Conservation (phyloP, 441 rosid genomes). For the Populus tomentosa region DNA sequence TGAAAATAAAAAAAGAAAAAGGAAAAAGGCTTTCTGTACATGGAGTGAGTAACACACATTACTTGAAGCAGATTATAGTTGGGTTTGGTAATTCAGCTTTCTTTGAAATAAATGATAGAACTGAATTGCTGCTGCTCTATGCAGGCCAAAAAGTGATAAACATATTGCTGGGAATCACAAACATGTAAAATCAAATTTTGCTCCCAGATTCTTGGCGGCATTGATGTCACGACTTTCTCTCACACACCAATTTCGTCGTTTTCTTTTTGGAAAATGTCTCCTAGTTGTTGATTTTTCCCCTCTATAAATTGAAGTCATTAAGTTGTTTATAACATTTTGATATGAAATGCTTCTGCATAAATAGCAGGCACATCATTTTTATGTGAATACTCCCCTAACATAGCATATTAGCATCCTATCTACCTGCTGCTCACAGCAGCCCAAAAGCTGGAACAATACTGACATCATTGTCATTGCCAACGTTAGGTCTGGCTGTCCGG, state of each 20-base stretch:
- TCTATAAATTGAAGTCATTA: not conserved
- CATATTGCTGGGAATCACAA: not conserved
- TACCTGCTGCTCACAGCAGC: too few relatives aligned
- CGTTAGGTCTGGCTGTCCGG: not conserved
- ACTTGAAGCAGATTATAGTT: too few relatives aligned
- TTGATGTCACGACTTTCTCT: not conserved
- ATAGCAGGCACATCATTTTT: not conserved
- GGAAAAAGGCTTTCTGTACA: not conserved
- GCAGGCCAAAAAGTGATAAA: conserved; percentile 33
- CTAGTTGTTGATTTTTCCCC: not conserved
- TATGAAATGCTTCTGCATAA: not conserved
- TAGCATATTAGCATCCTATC: not conserved
- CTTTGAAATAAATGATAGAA: not conserved
- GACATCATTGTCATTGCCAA: not conserved
- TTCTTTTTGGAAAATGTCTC: not conserved
- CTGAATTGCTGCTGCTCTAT: conserved; percentile 3
- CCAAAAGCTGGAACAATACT: too few relatives aligned
- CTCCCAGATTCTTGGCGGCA: not conserved
- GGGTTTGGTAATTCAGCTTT: not conserved
- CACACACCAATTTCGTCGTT: not conserved
- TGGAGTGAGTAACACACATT: not conserved
- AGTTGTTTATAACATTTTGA: not conserved
- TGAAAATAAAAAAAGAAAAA: too few relatives aligned
- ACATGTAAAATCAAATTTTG: not conserved
- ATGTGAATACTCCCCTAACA: not conserved